Percentiles rank a stretch among this genome's conserved stretches.
Evolutionary conservation across 75 land plant species (phyloP).

Genomic region (Cunninghamia lanceolata): DNA sequence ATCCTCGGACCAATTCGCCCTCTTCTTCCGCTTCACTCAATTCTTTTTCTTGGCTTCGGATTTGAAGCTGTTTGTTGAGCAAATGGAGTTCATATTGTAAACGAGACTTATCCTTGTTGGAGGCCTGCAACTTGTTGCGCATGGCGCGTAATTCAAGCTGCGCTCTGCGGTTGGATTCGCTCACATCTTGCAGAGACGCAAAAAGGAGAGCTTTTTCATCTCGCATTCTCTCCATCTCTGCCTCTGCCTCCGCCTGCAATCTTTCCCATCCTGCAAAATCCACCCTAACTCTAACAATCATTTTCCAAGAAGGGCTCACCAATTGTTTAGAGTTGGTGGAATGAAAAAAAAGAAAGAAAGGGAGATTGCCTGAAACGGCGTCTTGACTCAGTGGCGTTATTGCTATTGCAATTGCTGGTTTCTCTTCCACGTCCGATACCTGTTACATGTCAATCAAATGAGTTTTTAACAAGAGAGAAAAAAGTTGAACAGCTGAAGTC

Average conservation of each 20-base stretch:
- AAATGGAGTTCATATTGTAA: slow-evolving; percentile 20
- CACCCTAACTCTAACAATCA: too few species aligned
- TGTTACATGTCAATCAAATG: too few species aligned
- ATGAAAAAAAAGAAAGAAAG: too few species aligned
- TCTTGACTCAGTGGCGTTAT: too few species aligned
- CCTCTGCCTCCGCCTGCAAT: not conserved
- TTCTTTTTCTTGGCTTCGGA: slow-evolving; percentile 37
- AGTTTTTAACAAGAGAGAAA: too few species aligned
- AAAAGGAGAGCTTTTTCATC: not conserved
- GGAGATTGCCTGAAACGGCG: too few species aligned
- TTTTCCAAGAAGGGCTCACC: too few species aligned
- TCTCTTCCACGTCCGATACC: too few species aligned
- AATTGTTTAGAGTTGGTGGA: too few species aligned
- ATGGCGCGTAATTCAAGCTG: not conserved
- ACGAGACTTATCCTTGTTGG: slow-evolving; percentile 1
- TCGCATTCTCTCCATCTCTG: not conserved
- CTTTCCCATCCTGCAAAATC: too few species aligned
- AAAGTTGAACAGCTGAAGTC: too few species aligned
- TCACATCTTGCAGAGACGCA: not conserved
- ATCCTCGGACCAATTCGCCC: slow-evolving; percentile 34
- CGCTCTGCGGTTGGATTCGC: not conserved
- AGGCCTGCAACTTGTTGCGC: not conserved
- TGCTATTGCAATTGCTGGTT: too few species aligned
- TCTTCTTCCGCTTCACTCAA: slow-evolving; percentile 36
- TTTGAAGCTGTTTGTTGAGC: slow-evolving; percentile 31